Conservation (phyloP, 176 grass and related monocot genomes). For the Poa pratensis region DNA sequence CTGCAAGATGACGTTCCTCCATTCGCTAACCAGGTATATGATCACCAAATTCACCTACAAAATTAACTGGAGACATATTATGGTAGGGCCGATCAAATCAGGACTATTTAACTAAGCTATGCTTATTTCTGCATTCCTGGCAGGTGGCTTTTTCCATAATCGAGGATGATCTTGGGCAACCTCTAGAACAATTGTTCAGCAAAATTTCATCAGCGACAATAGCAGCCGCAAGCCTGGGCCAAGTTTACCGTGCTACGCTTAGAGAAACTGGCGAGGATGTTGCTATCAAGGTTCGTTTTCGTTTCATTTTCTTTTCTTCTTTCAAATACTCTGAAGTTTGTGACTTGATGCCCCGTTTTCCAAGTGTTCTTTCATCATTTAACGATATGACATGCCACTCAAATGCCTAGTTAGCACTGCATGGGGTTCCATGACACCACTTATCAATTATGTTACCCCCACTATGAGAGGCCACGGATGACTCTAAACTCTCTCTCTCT, state of each 20-base stretch:
- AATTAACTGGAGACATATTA: constrained; percentile 1
- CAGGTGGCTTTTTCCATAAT: constrained; percentile 96
- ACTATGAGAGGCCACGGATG: too few relatives aligned
- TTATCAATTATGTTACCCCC: too few relatives aligned
- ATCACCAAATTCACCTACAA: constrained; percentile 13
- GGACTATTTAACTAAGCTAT: constrained; percentile 8
- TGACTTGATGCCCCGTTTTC: constrained; percentile 31
- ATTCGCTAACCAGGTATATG: constrained; percentile 83
- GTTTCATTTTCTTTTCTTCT: constrained; percentile 26
- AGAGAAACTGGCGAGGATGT: constrained; percentile 94
- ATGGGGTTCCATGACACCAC: too few relatives aligned
- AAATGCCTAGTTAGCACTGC: too few relatives aligned
- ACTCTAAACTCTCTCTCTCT: background rate
- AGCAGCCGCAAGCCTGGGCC: constrained; percentile 97
- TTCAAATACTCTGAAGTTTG: constrained; percentile 29
- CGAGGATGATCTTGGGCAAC: constrained; percentile 89
- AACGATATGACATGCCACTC: too few relatives aligned
- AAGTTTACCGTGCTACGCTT: constrained; percentile 97
- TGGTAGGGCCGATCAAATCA: constrained; percentile 7
- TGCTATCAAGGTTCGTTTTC: constrained; percentile 82
- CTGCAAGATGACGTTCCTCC: constrained; percentile 97
- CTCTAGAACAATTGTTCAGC: constrained; percentile 83
- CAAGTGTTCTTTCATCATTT: background rate
- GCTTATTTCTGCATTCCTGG: constrained; percentile 13
- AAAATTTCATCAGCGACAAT: constrained; percentile 92